Base-by-base conservation (phyloP, 768 basidiomycete genomes). In the Tylopilus subfusipes region DNA sequence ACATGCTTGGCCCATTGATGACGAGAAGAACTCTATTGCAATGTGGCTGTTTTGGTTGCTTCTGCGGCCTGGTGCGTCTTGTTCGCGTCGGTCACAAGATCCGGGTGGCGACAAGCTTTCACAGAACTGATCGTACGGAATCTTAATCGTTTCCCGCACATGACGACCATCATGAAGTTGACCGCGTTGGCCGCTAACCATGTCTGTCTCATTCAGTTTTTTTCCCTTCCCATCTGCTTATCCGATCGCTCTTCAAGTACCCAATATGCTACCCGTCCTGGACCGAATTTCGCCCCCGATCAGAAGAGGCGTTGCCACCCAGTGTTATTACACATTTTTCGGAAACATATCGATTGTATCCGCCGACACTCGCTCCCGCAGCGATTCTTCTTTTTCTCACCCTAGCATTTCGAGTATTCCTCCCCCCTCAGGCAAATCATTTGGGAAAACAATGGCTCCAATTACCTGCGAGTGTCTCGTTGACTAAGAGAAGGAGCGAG, bases 41-140 rank as follows among this genome's bases (percentile, higher is more conserved):
- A 85, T 90, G 81, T 92, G 88, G 89, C 63, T 91, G 18, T 81
- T 88, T 61, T 92, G 88, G 88, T 82, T 88, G 59, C 69, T 90
- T 34, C 66, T 90, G 16, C 75, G 73, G 22, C 79, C 81, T 54
- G 80, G 88, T 86, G 58, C 59, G 84, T 71, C 29, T 25, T 38
- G 7, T 31, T 33, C 53, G 6, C 45, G 11, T 42, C 50, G 36
- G 18, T 39, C 47, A 4, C 25, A 56, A 30, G 25, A 16, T 29
- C 44, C 38, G 43, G 22, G 47, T 33, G 49, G 57, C 34, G 50
- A 57, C 16, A n/a, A 33, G 22, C 25, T 46, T 60, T 44, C 36
- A 27, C 54, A 88, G 86, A 75, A 50, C 78, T 80, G 6, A 81
- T 82, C 61, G 60, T 63, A 33, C 69, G 65, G n/a, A 70, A 70